Base-by-base conservation (phyloP, 306 rosid species). In the Prunus fruticosa region DNA sequence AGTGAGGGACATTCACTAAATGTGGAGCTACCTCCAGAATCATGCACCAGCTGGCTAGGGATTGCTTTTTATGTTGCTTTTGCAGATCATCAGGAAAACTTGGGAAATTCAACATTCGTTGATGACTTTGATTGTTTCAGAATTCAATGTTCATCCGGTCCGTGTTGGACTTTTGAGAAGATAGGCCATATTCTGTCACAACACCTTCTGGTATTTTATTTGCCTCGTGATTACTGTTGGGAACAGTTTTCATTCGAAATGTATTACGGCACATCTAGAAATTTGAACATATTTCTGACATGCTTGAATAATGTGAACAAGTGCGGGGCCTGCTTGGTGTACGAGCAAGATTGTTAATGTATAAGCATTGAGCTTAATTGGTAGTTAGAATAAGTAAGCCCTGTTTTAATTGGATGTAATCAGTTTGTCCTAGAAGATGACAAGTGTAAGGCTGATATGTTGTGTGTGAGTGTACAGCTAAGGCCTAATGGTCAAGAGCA, bases 21-120 rank as follows among this genome's bases (percentile, higher is more conserved):
- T 2, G 13, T 78, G 9, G 64, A 78, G 64, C 64, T 72, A 65
- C 69, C 64, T 47, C n/a, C 28, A 16, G 0, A 2, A 20, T 11
- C 43, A 7, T 38, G 43, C 43, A 38, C 8, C 43, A 13, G 27
- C 61, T 58, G 52, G 67, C 11, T 28, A 53, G 67, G 74, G 10
- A 43, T 79, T 54, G 78, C 74, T 0, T 8, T 79, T 11, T 72
- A 69, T 6, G 53, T 66, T 8, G 28, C n/a, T 3, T 71, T 70
- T 30, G 47, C 27, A 20, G 18, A 34, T 34, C 41, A 6, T 3
- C 2, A 22, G 3, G 19, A 18, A 28, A n/a, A 64, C n/a, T 23
- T 13, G 20, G 30, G 7, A 51, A 66, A 11, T 66, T 6, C 46
- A 25, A 38, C 9, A 38, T 38, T 6, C 43, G 5, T 43, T 34